These are phyloP conservation scores for Cladochytrium tenue DNA, from an alignment of 371 early-diverging fungal genomes.

Conservation along the genomic window DNA sequence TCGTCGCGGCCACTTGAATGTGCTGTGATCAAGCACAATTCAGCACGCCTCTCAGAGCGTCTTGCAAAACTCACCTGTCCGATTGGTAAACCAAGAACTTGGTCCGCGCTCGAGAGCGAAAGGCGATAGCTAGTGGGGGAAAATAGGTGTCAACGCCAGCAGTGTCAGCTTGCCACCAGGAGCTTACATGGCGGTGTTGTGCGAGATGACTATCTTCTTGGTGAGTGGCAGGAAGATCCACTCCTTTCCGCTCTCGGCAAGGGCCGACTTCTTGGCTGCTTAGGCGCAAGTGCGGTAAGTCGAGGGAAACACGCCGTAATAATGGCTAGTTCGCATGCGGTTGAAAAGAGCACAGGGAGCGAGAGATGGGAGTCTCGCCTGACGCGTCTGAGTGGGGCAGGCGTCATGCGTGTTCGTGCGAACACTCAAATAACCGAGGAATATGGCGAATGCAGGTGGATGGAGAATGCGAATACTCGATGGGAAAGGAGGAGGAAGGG, in stretches of 20 bases:
- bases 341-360: too few relatives aligned
- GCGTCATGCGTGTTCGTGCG: too few relatives aligned
- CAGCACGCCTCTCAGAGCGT: too few relatives aligned
- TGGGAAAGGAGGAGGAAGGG: too few relatives aligned
- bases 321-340: too few relatives aligned
- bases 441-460: too few relatives aligned
- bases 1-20: constrained; percentile 82
- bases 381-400: too few relatives aligned
- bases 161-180: not conserved
- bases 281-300: not conserved
- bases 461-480: too few relatives aligned
- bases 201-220: constrained; percentile 73
- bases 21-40: constrained; percentile 52
- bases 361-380: too few relatives aligned
- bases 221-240: constrained; percentile 80
- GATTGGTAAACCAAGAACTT: constrained; percentile 81
- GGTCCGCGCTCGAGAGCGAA: constrained; percentile 68
- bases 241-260: constrained; percentile 43
- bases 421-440: too few relatives aligned
- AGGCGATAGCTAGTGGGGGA: constrained; percentile 77
- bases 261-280: not conserved
- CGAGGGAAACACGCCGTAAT: too few relatives aligned
- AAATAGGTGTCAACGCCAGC: not conserved
- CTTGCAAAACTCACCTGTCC: constrained; percentile 66
- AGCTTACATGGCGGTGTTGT: constrained; percentile 82